Evolutionary conservation across 192 early-diverging fungal genomes (phyloP), one percentile per base, ranked within the genome.

Genomic region (Podila horticola): DNA sequence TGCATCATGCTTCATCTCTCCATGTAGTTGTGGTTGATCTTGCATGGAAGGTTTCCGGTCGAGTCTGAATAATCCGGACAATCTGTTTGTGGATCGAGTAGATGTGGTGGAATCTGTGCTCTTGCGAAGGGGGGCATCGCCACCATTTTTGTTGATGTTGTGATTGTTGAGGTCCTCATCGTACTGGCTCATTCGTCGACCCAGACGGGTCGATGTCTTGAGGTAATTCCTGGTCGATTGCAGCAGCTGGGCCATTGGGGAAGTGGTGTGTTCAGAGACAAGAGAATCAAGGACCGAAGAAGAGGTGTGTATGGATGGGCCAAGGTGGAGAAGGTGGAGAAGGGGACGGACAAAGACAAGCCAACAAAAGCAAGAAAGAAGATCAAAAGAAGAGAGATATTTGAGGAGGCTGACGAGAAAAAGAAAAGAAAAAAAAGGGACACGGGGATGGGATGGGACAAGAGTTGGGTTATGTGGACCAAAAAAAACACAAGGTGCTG

Each of bases 181-280:
- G 65, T 66, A 67, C 50, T 57, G 22, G 64, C 69, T 79, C 75
- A 79, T 72, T 6, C 69, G 64, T 31, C 75, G 69, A 45, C 75
- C 75, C 1, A 79, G 60, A 33, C 61, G 48, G 20, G 69, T 71
- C 17, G 75, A 79, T 15, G 69, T 66, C 34, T 79, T 79, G 34
- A 79, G 75, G 58, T 72, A 79, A 48, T 71, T 67, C 50, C 58
- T 65, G 0, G 75, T 79, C 10, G 75, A 72, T 72, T 79, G 69
- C 17, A 79, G 62, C 22, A 79, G 30, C 49, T 79, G 75, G 5
- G 69, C 1, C 75, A 79, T 79, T 64, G 29, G 20, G 29, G 8
- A n/a, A 1, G 41, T 26, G n/a, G n/a, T 45, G 17, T 17, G n/a
- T 52, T 17, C 17, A 52, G 17, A 22, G 50, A 52, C n/a, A 22